These are phyloP conservation scores for Aspergillus glaucus DNA, from an alignment of 2,329 filamentous ascomycete genomes.

Conservation along the genomic window DNA sequence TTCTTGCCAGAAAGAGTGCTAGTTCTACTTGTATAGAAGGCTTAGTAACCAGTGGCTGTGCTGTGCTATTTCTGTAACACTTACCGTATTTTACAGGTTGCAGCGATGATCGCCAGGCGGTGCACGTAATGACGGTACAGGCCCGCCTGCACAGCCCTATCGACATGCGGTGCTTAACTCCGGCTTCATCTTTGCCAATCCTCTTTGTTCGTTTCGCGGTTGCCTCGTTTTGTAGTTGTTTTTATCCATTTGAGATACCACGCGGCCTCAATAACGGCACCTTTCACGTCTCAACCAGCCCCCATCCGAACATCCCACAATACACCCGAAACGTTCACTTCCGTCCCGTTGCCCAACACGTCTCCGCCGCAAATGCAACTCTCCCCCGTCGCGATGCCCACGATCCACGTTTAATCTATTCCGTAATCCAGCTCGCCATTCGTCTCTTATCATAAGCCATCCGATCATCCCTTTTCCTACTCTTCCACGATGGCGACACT, in stretches of 20 bases:
- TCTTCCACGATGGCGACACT: slow-evolving; percentile 31
- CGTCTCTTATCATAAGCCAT: no score
- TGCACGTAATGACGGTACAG: no score
- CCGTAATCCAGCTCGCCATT: background rate
- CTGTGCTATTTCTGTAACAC: no score
- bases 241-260: no score
- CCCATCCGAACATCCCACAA: no score
- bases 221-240: background rate
- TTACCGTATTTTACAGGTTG: no score
- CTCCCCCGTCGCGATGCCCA: slow-evolving; percentile 9
- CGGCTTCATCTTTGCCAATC: background rate
- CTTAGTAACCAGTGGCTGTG: background rate
- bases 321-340: background rate
- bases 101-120: no score
- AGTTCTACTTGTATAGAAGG: background rate
- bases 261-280: no score
- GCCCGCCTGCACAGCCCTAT: background rate
- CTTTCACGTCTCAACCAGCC: no score
- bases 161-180: background rate
- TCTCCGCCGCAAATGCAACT: background rate
- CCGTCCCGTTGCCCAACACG: background rate
- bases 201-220: background rate
- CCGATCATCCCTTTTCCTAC: no score
- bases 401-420: background rate
- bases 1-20: background rate